phyloP scores from a whole-genome alignment of 768 basidiomycete genomes.

The Suillus brevipes region DNA sequence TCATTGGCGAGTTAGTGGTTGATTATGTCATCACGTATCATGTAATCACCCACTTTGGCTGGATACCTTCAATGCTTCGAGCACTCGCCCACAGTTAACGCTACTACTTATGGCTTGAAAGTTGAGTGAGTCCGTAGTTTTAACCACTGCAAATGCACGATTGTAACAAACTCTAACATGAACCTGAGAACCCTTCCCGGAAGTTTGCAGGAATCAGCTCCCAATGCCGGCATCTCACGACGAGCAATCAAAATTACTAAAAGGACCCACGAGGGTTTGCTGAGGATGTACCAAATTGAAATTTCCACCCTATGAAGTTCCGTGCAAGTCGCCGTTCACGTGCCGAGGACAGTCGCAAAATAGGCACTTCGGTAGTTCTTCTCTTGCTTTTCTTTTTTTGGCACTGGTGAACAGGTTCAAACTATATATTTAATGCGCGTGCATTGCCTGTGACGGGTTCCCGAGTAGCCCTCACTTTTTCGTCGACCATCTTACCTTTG shows the following conservation, averaged over 20 bases:
- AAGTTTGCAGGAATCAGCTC: neutral
- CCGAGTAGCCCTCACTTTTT: slow-evolving; percentile 1
- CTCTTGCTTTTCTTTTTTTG: slow-evolving; percentile 2
- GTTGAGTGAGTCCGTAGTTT: neutral
- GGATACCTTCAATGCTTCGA: neutral
- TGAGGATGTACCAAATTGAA: neutral
- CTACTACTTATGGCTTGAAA: neutral
- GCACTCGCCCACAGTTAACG: neutral
- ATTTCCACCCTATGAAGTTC: neutral
- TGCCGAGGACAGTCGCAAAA: neutral
- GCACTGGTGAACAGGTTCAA: neutral
- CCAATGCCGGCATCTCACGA: neutral
- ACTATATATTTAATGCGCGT: neutral
- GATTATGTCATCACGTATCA: neutral
- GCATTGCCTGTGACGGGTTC: neutral
- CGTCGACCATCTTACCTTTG: neutral
- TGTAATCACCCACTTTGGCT: too few species aligned
- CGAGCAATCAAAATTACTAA: neutral
- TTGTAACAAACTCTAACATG: neutral
- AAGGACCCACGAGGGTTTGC: slow-evolving; percentile 3
- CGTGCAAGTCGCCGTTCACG: slow-evolving; percentile 9
- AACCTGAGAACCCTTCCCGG: neutral
- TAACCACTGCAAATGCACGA: neutral
- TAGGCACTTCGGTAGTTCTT: neutral
- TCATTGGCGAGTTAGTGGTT: neutral